Percentiles rank a stretch among this genome's conserved stretches.
Evolutionary conservation across 2,329 filamentous ascomycete genomes (phyloP).

Genomic region (Blumeria graminis): DNA sequence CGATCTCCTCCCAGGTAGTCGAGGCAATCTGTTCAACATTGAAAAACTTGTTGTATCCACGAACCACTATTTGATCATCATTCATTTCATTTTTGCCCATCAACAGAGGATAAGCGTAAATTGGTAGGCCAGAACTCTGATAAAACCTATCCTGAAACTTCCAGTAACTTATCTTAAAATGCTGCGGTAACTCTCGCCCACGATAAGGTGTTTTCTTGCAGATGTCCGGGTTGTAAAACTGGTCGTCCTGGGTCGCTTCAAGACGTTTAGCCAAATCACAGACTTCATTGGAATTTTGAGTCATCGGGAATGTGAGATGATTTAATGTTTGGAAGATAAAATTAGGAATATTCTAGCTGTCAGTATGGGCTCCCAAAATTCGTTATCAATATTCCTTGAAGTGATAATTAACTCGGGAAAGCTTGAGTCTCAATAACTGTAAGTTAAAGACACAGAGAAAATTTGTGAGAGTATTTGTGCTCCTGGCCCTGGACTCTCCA

Average conservation of each 20-base stretch:
- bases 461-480: too few relatives aligned
- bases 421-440: too few relatives aligned
- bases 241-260: slow-evolving; percentile 25
- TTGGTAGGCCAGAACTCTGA: slow-evolving; percentile 65
- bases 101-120: slow-evolving; percentile 82
- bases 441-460: too few relatives aligned
- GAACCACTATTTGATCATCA: slow-evolving; percentile 52
- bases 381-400: too few relatives aligned
- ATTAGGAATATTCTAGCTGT: too few relatives aligned
- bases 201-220: too few relatives aligned
- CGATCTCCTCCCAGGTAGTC: slow-evolving; percentile 65
- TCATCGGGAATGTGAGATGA: too few relatives aligned
- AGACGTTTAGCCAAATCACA: slow-evolving; percentile 24
- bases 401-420: too few relatives aligned
- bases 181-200: too few relatives aligned
- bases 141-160: slow-evolving; percentile 89
- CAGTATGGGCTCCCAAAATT: too few relatives aligned
- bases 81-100: slow-evolving; percentile 46
- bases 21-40: slow-evolving; percentile 62
- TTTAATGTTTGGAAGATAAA: too few relatives aligned
- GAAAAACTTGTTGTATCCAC: slow-evolving; percentile 99
- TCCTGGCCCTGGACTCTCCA: too few relatives aligned
- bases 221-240: slow-evolving; percentile 30
- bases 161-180: slow-evolving; percentile 25
- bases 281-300: slow-evolving; percentile 46